Conservation (phyloP, 1,284 basidiomycete genomes). For the Heterobasidion occidentale region DNA sequence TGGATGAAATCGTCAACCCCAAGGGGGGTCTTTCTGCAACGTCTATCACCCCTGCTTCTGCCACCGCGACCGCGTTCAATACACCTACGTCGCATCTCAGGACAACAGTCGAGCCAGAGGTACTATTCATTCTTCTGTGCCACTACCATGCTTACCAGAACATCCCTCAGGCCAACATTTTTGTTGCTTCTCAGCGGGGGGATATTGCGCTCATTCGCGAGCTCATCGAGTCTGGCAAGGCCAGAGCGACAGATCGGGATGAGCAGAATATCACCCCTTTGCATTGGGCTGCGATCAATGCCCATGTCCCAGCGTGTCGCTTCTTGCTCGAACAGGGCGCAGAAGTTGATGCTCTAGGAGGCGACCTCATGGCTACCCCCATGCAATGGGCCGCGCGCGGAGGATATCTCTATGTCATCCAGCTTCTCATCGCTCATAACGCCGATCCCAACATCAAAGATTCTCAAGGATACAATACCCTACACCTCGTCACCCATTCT, state of each 20-base stretch:
- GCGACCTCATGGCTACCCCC: conserved; percentile 92
- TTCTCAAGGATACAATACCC: conserved; percentile 93
- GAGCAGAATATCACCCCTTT: conserved; percentile 89
- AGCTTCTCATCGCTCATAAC: conserved; percentile 81
- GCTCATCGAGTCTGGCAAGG: conserved; percentile 68
- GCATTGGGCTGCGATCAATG: conserved; percentile 97
- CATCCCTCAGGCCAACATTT: conserved; percentile 46
- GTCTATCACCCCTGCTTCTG: conserved; percentile 20
- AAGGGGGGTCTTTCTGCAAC: conserved; percentile 24
- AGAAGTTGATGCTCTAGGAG: conserved; percentile 89
- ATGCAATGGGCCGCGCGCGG: conserved; percentile 98
- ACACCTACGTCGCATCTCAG: conserved; percentile 18
- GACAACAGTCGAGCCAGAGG: conserved; percentile 24
- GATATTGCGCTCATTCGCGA: conserved; percentile 63
- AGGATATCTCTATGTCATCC: conserved; percentile 92
- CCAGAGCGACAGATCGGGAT: conserved; percentile 78
- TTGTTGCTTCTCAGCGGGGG: conserved; percentile 83
- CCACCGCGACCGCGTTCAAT: conserved; percentile 18
- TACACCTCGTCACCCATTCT: conserved; percentile 94
- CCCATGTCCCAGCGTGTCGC: conserved; percentile 71
- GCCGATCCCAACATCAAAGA: conserved; percentile 92
- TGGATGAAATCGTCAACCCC: conserved; percentile 16
- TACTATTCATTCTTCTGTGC: conserved; percentile 9
- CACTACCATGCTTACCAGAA: not conserved
- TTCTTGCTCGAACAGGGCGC: conserved; percentile 91